Conservation (phyloP, 257 asterid species). For the Solanum okadae region DNA sequence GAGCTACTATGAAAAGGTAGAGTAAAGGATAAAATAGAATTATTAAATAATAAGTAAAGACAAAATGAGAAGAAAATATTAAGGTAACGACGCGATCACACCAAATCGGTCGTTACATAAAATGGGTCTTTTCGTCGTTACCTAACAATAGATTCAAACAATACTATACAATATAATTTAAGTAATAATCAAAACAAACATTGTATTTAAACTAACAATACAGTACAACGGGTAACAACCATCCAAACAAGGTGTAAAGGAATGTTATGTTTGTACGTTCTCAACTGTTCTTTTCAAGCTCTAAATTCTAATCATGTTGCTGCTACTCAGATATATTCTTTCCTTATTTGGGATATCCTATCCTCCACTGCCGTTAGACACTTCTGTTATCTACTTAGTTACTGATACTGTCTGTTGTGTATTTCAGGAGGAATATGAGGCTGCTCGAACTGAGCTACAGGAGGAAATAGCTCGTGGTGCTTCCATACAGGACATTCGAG, state of each 20-base stretch:
- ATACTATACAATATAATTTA: too few species aligned
- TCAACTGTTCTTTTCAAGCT: neutral
- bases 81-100: neutral
- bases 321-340: neutral
- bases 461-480: conserved; percentile 78
- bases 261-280: neutral
- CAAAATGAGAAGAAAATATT: neutral
- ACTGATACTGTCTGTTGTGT: neutral
- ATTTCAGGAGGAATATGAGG: conserved; percentile 82
- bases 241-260: neutral
- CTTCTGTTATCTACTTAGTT: neutral
- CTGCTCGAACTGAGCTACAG: conserved; percentile 77
- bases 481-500: conserved; percentile 60
- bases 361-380: neutral
- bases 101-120: neutral
- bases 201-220: neutral
- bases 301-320: neutral
- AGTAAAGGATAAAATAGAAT: neutral
- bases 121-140: neutral
- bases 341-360: neutral
- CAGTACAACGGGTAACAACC: neutral
- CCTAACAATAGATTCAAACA: neutral
- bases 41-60: neutral
- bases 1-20: neutral
- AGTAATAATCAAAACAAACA: neutral